phyloP scores from a whole-genome alignment of 176 grass and related monocot species.

The Poa annua region DNA sequence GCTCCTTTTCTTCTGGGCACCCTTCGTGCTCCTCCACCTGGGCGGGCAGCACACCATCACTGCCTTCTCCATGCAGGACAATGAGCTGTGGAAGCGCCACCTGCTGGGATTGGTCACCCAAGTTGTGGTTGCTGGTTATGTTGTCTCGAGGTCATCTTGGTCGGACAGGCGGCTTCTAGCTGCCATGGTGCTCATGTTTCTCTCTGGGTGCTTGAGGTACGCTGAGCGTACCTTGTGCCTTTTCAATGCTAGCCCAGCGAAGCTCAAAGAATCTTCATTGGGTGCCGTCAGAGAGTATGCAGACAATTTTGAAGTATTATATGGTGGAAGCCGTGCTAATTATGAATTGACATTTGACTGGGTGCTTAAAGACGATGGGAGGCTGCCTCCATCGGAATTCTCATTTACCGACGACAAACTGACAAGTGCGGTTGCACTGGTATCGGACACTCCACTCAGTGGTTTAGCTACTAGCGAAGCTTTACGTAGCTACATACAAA shows the following conservation, averaged over 20 bases:
- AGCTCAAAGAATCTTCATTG: neutral
- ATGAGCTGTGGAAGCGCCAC: neutral
- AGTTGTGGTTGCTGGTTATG: neutral
- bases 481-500: neutral
- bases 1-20: neutral
- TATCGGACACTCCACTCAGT: neutral
- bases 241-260: neutral
- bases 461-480: neutral
- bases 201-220: neutral
- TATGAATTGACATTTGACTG: neutral
- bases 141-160: neutral
- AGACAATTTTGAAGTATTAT: too few relatives aligned
- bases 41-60: slow-evolving; percentile 22
- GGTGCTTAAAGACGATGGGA: neutral
- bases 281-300: too few relatives aligned
- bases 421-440: neutral
- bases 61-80: slow-evolving; percentile 21
- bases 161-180: neutral
- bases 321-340: too few relatives aligned
- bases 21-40: neutral
- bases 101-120: neutral
- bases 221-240: neutral
- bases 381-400: too few relatives aligned
- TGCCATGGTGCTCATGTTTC: slow-evolving; percentile 17
- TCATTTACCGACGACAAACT: too few relatives aligned